These are phyloP conservation scores for Sistotremastrum suecicum DNA, from an alignment of 768 basidiomycete species.

Conservation along the genomic window DNA sequence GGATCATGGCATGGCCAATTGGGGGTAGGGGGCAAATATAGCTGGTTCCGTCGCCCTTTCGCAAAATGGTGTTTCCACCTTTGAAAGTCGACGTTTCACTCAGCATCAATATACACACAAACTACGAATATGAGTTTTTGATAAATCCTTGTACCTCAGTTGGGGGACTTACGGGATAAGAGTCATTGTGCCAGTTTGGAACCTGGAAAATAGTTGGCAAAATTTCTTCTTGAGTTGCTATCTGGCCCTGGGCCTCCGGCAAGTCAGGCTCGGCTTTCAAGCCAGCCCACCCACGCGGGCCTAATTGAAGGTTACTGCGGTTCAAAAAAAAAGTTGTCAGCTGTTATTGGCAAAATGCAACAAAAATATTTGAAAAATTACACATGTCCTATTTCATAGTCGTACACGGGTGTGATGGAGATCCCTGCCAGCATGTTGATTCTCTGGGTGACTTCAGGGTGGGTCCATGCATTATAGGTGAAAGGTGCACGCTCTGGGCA, in stretches of 20 bases:
- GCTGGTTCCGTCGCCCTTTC: conserved; percentile 3
- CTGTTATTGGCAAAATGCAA: not conserved
- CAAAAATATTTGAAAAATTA: not conserved
- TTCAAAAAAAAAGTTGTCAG: not conserved
- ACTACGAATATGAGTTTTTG: not conserved
- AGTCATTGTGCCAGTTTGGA: conserved; percentile 6
- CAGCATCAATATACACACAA: conserved; percentile 6
- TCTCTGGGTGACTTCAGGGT: conserved; percentile 1
- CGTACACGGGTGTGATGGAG: conserved; percentile 1
- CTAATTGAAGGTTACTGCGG: conserved; percentile 4
- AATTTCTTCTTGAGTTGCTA: conserved; percentile 2
- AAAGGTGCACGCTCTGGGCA: conserved; percentile 4
- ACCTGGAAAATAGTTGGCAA: conserved; percentile 2
- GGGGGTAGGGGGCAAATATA: conserved; percentile 3
- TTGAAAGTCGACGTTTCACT: conserved; percentile 3
- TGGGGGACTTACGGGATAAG: conserved; percentile 2
- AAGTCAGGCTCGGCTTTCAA: conserved; percentile 5
- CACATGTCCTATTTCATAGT: conserved; percentile 6
- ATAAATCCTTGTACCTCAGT: not conserved
- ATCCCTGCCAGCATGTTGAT: conserved; percentile 3
- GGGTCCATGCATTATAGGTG: conserved; percentile 3
- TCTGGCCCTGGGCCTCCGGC: conserved; percentile 1
- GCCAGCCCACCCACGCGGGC: conserved; percentile 5
- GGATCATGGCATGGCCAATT: conserved; percentile 4
- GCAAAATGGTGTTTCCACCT: conserved; percentile 3